Conservation (phyloP, 2,329 filamentous ascomycete species). For the Stenocarpella maydis region DNA sequence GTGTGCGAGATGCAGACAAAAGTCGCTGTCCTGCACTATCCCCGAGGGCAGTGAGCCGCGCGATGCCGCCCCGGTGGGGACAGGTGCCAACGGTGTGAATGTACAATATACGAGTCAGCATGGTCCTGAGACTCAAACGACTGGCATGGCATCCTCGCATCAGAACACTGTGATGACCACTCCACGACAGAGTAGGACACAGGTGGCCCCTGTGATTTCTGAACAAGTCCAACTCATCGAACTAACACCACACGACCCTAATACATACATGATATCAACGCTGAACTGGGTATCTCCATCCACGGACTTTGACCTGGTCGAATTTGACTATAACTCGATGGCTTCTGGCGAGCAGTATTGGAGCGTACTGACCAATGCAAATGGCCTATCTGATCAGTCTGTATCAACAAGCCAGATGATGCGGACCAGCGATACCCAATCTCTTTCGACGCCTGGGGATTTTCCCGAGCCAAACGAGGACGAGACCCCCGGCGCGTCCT, state of each 20-base stretch:
- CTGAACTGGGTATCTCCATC: constrained; percentile 32
- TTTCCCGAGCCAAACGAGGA: not conserved
- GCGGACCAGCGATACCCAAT: not conserved
- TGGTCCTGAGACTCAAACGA: not conserved
- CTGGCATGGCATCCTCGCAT: not conserved
- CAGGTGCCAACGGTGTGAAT: not conserved
- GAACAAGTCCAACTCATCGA: constrained; percentile 1
- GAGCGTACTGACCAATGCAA: constrained; percentile 11
- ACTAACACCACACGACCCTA: not conserved
- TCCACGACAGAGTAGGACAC: not conserved
- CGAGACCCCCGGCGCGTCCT: constrained; percentile 14
- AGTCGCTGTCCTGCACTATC: constrained; percentile 22
- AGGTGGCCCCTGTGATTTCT: not conserved
- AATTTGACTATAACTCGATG: constrained; percentile 27
- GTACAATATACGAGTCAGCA: not conserved
- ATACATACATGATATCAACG: constrained; percentile 30
- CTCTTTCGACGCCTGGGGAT: not conserved
- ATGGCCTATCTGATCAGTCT: not conserved
- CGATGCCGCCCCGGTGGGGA: not conserved
- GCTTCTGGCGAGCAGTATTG: constrained; percentile 27
- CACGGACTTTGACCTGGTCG: constrained; percentile 27
- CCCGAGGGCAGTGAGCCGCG: constrained; percentile 13
- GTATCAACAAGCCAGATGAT: not conserved
- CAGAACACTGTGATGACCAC: not conserved
- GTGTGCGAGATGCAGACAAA: constrained; percentile 26